Percentiles rank a stretch among this genome's conserved stretches.
These are phyloP conservation scores for Athelia psychrophila DNA, from an alignment of 1,284 basidiomycete genomes.

Conservation along the genomic window DNA sequence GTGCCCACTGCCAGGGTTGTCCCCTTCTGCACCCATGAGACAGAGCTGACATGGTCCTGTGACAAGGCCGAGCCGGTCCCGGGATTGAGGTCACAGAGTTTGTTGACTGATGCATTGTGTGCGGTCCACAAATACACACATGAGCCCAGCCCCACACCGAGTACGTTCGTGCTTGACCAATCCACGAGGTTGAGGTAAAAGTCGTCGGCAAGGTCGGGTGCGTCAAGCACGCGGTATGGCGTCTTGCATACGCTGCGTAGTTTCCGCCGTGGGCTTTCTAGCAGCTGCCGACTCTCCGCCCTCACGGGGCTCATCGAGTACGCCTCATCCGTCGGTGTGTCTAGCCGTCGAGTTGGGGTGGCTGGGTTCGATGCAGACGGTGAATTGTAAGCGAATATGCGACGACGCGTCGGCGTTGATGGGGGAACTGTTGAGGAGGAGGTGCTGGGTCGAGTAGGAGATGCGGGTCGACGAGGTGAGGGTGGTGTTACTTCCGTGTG, in stretches of 20 bases:
- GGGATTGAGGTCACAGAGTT: slow-evolving; percentile 80
- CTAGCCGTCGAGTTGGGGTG: slow-evolving; percentile 63
- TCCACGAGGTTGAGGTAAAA: slow-evolving; percentile 99
- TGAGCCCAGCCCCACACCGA: slow-evolving; percentile 89
- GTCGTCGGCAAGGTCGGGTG: slow-evolving; percentile 95
- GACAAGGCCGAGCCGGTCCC: slow-evolving; percentile 15
- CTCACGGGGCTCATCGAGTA: slow-evolving; percentile 93
- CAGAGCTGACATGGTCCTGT: slow-evolving; percentile 76
- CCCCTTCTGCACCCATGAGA: slow-evolving; percentile 94
- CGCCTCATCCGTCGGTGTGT: slow-evolving; percentile 76
- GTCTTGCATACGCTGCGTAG: slow-evolving; percentile 89
- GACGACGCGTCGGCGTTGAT: slow-evolving; percentile 62
- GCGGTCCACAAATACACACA: slow-evolving; percentile 98
- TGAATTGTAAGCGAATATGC: slow-evolving; percentile 68
- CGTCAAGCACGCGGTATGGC: slow-evolving; percentile 96
- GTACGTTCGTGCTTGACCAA: slow-evolving; percentile 93
- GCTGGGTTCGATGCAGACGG: slow-evolving; percentile 56
- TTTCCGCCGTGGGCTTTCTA: slow-evolving; percentile 82
- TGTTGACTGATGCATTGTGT: slow-evolving; percentile 88
- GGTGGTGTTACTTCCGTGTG: slow-evolving; percentile 75
- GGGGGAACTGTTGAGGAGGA: slow-evolving; percentile 41
- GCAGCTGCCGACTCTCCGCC: slow-evolving; percentile 77
- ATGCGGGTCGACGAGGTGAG: slow-evolving; percentile 54
- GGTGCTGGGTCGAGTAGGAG: slow-evolving; percentile 52
- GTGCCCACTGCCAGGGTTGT: slow-evolving; percentile 93